Conservation (phyloP, 108 stramenopile species). For the Craspedostauros australis region DNA sequence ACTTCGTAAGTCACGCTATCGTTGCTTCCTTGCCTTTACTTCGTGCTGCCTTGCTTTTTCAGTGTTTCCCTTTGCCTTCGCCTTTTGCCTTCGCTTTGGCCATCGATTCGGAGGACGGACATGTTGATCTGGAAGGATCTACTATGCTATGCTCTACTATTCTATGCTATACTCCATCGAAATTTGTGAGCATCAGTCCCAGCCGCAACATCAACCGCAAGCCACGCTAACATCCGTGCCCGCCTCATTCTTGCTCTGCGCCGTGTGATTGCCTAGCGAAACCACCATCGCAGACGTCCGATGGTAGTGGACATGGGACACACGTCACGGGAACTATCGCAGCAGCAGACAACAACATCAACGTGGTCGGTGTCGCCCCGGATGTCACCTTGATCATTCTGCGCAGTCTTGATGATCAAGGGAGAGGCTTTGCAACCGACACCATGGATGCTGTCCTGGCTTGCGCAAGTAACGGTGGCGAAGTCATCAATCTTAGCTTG, state of each 20-base stretch:
- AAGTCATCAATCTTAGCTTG: conserved; percentile 42
- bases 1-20: background rate
- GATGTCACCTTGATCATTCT: conserved; percentile 31
- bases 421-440: conserved; percentile 26
- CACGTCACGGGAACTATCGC: conserved; percentile 65
- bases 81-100: no score
- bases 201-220: no score
- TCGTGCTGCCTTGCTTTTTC: no score
- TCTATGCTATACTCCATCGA: no score
- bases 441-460: conserved; percentile 32
- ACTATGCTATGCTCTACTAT: conserved; percentile 33
- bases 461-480: conserved; percentile 35
- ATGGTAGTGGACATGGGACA: conserved; percentile 23
- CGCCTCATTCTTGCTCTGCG: no score
- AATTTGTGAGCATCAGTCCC: no score
- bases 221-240: no score
- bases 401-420: conserved; percentile 30
- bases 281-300: no score
- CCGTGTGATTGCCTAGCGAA: no score
- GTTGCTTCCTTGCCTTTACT: no score
- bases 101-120: no score
- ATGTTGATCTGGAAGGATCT: no score
- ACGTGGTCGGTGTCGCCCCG: conserved; percentile 40
- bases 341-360: conserved; percentile 32
- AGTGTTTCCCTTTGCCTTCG: background rate